Percentiles rank a stretch among this genome's conserved stretches.
These are phyloP conservation scores for Psilocybe tampanensis DNA, from an alignment of 768 basidiomycete genomes.

Conservation along the genomic window DNA sequence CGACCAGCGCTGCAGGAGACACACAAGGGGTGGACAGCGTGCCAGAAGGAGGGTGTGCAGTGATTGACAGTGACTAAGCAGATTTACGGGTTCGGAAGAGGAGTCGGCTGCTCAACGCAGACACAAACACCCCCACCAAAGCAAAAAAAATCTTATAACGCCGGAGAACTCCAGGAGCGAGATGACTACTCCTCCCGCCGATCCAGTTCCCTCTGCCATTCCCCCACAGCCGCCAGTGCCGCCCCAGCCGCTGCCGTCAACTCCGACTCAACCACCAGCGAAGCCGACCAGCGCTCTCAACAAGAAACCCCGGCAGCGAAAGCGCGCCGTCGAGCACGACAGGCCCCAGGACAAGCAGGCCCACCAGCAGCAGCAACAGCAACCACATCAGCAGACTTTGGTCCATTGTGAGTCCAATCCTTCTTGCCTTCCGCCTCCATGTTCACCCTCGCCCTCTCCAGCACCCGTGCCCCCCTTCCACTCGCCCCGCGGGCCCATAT, in stretches of 20 bases:
- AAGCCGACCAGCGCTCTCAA: constrained; percentile 46
- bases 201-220: constrained; percentile 38
- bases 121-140: constrained; percentile 29
- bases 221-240: constrained; percentile 44
- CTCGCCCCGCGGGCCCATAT: constrained; percentile 39
- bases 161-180: constrained; percentile 34
- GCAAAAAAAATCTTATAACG: constrained; percentile 41
- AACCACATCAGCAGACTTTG: constrained; percentile 13
- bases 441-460: constrained; percentile 14
- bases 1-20: neutral
- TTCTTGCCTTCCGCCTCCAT: constrained; percentile 7
- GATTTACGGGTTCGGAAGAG: constrained; percentile 35
- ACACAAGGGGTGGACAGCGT: neutral
- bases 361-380: constrained; percentile 23
- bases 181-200: constrained; percentile 55
- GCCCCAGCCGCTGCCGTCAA: constrained; percentile 48
- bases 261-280: constrained; percentile 39
- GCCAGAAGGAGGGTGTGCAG: neutral
- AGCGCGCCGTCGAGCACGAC: constrained; percentile 35
- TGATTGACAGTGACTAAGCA: constrained; percentile 43
- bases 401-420: constrained; percentile 24
- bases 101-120: constrained; percentile 35
- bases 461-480: constrained; percentile 29
- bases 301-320: constrained; percentile 60
- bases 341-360: constrained; percentile 22